phyloP scores from a whole-genome alignment of 208 protist genomes.

The Acanthamoeba culbertsoni region DNA sequence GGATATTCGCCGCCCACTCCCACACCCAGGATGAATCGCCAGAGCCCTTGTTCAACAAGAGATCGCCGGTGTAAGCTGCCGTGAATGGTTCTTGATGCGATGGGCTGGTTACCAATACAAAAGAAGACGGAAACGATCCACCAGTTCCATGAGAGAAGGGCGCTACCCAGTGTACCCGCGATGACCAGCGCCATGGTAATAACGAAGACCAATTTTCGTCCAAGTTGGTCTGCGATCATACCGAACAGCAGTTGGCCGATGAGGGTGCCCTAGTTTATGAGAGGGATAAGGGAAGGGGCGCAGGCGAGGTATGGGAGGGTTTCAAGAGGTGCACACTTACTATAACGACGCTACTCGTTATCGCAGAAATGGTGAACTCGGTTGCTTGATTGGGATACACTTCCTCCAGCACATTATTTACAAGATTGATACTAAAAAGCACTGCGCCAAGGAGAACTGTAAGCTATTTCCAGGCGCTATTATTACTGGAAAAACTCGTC shows the following conservation, averaged over 20 bases:
- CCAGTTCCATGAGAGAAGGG: slow-evolving; percentile 3
- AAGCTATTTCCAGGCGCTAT: background rate
- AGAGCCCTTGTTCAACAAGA: slow-evolving; percentile 44
- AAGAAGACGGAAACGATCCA: slow-evolving; percentile 16
- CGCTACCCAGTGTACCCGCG: background rate
- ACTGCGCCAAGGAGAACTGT: background rate
- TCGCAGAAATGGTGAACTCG: slow-evolving; percentile 3
- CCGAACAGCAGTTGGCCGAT: slow-evolving; percentile 77
- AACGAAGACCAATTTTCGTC: slow-evolving; percentile 64
- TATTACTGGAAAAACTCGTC: background rate
- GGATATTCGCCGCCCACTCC: slow-evolving; percentile 84
- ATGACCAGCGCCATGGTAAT: slow-evolving; percentile 60
- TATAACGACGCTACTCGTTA: background rate
- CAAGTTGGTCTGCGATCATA: slow-evolving; percentile 70
- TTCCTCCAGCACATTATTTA: background rate
- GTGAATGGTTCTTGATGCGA: background rate
- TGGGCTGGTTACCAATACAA: background rate
- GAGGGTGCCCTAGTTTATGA: slow-evolving; percentile 51
- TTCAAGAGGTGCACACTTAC: background rate
- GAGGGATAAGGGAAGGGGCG: background rate
- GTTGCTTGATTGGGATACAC: background rate
- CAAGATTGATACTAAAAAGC: slow-evolving; percentile 15
- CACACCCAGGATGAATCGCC: slow-evolving; percentile 72
- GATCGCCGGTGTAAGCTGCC: background rate
- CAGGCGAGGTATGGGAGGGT: background rate